Conservation (phyloP, 2,329 filamentous ascomycete species). For the Pestalotiopsis fici region DNA sequence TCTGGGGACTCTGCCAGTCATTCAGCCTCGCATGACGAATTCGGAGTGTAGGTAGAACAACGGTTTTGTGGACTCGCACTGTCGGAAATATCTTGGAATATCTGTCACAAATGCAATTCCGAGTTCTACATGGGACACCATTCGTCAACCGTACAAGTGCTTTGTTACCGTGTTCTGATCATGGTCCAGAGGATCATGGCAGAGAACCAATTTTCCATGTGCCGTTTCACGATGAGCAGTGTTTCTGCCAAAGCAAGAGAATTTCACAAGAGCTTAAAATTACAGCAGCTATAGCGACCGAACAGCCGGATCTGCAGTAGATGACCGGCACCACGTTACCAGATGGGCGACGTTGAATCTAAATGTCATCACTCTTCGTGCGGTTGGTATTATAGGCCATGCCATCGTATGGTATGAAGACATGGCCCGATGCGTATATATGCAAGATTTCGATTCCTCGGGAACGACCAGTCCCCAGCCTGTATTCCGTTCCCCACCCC, state of each 20-base stretch:
- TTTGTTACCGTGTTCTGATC: no score
- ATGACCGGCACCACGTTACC: neutral
- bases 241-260: no score
- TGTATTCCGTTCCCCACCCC: neutral
- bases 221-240: no score
- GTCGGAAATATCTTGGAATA: neutral
- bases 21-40: neutral
- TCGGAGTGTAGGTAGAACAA: neutral
- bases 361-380: constrained; percentile 2
- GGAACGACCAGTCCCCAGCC: neutral
- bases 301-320: neutral
- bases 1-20: no score
- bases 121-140: no score
- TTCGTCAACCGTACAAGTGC: no score
- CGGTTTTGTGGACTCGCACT: neutral
- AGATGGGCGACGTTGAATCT: neutral
- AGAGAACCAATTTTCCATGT: neutral
- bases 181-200: no score
- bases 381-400: neutral
- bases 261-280: neutral
- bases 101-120: neutral
- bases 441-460: constrained; percentile 1
- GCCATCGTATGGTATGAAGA: neutral
- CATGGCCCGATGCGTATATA: constrained; percentile 1
- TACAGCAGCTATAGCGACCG: constrained; percentile 3